These are phyloP conservation scores for Mycena polygramma DNA, from an alignment of 768 basidiomycete genomes.

Conservation along the genomic window DNA sequence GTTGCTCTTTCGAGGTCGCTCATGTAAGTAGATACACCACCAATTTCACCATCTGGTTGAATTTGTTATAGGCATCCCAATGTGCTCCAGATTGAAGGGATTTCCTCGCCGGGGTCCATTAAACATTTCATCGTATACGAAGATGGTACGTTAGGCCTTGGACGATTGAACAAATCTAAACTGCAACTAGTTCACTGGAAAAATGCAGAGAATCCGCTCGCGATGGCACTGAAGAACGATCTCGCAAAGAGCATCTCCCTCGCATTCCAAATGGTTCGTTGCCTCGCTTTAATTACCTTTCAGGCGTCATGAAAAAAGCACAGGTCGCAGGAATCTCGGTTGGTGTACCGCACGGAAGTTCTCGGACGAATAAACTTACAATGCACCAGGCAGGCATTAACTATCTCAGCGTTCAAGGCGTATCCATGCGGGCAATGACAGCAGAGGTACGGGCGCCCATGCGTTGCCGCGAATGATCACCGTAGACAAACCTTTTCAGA, in stretches of 20 bases:
- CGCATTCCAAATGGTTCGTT: slow-evolving; percentile 12
- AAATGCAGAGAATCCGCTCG: slow-evolving; percentile 17
- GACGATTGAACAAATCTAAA: not conserved
- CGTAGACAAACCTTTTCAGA: not conserved
- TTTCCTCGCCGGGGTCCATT: slow-evolving; percentile 1
- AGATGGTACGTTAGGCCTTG: not conserved
- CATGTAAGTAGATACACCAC: not conserved
- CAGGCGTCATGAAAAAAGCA: too few relatives aligned
- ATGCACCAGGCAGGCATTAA: slow-evolving; percentile 9
- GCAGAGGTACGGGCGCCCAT: not conserved
- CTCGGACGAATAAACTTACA: too few relatives aligned
- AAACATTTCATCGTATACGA: slow-evolving; percentile 15
- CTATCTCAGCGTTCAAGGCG: slow-evolving; percentile 5
- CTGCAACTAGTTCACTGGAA: not conserved
- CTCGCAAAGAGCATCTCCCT: slow-evolving; percentile 4
- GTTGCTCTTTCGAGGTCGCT: slow-evolving; percentile 1
- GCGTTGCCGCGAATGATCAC: not conserved
- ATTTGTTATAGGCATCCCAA: slow-evolving; percentile 5
- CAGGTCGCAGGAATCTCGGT: slow-evolving; percentile 16
- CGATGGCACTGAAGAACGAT: slow-evolving; percentile 10
- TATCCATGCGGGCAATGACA: not conserved
- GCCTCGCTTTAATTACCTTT: too few relatives aligned
- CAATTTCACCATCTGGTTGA: not conserved
- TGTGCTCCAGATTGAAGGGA: slow-evolving; percentile 6
- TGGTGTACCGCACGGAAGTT: not conserved